Evolutionary conservation across 768 basidiomycete species (phyloP), one percentile per base, ranked within the genome.

Genomic region (Pleurotus pulmonarius): DNA sequence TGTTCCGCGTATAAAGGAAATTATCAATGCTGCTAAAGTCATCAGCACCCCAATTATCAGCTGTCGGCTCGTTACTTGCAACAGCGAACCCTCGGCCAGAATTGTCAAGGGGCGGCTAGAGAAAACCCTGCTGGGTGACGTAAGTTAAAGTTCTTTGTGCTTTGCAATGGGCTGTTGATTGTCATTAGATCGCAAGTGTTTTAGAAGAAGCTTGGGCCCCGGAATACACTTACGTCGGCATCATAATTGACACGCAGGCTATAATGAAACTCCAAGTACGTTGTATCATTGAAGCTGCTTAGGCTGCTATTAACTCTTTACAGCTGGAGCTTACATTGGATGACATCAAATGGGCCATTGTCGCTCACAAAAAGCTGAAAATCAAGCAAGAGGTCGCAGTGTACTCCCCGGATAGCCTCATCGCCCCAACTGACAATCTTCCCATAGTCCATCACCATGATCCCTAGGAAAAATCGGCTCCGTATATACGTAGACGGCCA

Each of bases 1-100:
- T 72, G 97, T 98, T n/a, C 97, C 97, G 2, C 96, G 97, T 65
- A 98, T 99, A 74, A 98, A 98, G 71, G 97, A 99, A 72, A 98
- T 99, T 62, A 99, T 99, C 78, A 99, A 98, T 64, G 97, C 94
- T 2, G 92, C 97, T n/a, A 99, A 97, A 69, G 72, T 79, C 39
- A 98, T 99, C 72, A 94, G 90, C 66, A 99, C 97, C 0, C 97
- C 97, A 3, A 98, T 99, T 69, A 99, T 99, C 70, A 95, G 95
- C 59, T 96, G 95, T 64, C 93, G 92, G 68, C 80, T 99, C 22
- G 93, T 93, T 11, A 88, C 88, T 6, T 76, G 80, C 53, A 79
- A 90, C 60, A 94, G 85, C 61, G 97, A 98, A 67, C 83, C 90
- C n/a, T 93, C 96, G 18, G 97, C 97, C 22, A 86, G 97, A 48